phyloP scores from a whole-genome alignment of 2,329 filamentous ascomycete species.

The Fusarium sp. region DNA sequence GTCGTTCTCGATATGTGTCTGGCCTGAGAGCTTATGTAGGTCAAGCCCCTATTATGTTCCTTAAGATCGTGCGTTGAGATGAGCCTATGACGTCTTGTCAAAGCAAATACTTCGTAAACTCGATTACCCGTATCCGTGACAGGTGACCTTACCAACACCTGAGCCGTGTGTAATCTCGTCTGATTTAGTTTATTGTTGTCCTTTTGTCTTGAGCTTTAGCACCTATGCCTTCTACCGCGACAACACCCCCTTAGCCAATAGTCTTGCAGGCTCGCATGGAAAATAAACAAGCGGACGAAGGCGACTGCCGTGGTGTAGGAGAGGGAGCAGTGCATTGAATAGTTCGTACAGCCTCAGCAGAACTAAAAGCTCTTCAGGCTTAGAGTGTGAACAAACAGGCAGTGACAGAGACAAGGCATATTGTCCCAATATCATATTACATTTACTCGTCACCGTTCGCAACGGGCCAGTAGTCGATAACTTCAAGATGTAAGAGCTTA shows the following conservation, averaged over 20 bases:
- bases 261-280: not conserved
- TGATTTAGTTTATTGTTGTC: not conserved
- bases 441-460: not conserved
- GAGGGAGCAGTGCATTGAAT: not conserved
- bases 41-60: not conserved
- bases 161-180: not conserved
- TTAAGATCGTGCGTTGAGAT: not conserved
- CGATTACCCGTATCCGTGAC: not conserved
- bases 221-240: not conserved
- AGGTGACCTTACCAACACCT: not conserved
- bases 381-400: not conserved
- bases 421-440: not conserved
- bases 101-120: not conserved
- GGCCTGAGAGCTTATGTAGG: not conserved
- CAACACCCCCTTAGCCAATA: not conserved
- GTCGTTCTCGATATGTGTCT: not conserved
- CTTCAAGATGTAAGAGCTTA: not conserved
- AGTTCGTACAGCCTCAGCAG: not conserved
- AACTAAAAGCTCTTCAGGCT: not conserved
- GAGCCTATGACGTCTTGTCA: not conserved
- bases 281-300: not conserved
- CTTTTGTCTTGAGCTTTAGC: not conserved
- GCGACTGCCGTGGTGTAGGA: not conserved
- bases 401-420: not conserved
- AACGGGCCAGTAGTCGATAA: not conserved